These are phyloP conservation scores for Metschnikowia arizonensis DNA, from an alignment of 805 yeast species.

Conservation along the genomic window DNA sequence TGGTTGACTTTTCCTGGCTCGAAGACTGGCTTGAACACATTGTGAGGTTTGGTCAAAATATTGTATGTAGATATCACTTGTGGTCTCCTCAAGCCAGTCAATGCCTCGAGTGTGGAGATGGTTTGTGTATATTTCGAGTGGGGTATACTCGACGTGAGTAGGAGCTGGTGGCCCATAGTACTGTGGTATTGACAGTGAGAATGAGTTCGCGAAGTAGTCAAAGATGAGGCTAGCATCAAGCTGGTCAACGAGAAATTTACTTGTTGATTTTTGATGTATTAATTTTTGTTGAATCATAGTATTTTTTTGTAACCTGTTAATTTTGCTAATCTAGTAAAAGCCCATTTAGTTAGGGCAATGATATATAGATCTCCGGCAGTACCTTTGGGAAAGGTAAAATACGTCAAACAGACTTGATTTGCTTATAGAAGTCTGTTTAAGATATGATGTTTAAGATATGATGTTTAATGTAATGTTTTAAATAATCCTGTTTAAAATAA, in stretches of 20 bases:
- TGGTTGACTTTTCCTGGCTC: slow-evolving; percentile 56
- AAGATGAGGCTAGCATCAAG: not conserved
- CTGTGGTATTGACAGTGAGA: not conserved
- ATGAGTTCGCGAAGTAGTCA: not conserved
- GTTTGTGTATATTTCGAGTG: slow-evolving; percentile 40
- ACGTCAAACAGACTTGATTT: too few species aligned
- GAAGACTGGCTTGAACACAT: slow-evolving; percentile 49
- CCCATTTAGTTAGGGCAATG: too few species aligned
- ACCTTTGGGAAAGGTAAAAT: too few species aligned
- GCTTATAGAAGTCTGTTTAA: too few species aligned
- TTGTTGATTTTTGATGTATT: too few species aligned
- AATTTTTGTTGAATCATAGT: too few species aligned
- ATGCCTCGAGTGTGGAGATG: slow-evolving; percentile 45
- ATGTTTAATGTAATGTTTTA: too few species aligned
- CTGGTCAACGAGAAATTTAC: not conserved
- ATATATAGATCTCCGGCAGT: too few species aligned
- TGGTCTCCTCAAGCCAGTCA: slow-evolving; percentile 47
- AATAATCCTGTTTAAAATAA: too few species aligned
- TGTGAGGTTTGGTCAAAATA: slow-evolving; percentile 46
- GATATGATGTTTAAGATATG: too few species aligned
- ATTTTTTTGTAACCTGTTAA: too few species aligned
- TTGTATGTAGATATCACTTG: slow-evolving; percentile 46
- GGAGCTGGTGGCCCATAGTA: slow-evolving; percentile 52
- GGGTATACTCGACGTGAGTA: slow-evolving; percentile 44
- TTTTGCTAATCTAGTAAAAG: too few species aligned